Conservation (phyloP, 2,329 filamentous ascomycete species). For the Cylindrodendrum hubeiense region DNA sequence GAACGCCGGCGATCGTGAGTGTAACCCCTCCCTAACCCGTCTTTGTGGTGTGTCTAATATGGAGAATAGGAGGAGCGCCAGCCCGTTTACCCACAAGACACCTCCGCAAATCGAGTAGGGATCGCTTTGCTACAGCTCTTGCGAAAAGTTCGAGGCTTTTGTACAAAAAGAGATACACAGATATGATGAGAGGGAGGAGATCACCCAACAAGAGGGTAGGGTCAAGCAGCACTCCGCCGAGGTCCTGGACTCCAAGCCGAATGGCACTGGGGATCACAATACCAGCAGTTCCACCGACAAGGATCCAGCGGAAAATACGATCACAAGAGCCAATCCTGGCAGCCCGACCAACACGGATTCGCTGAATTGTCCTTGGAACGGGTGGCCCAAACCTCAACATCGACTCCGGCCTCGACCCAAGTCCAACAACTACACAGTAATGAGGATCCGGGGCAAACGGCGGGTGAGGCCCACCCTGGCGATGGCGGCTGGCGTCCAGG, state of each 20-base stretch:
- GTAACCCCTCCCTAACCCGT: too few relatives aligned
- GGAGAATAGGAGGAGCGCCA: constrained; percentile 51
- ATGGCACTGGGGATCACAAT: neutral
- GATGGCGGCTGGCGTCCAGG: neutral
- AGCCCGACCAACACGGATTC: neutral
- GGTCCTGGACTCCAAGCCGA: neutral
- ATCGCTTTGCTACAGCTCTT: constrained; percentile 49
- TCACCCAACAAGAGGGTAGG: neutral
- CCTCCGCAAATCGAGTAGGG: constrained; percentile 59
- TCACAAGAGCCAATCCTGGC: neutral
- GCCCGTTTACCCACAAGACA: constrained; percentile 54
- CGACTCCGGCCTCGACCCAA: constrained; percentile 15
- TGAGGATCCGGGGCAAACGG: constrained; percentile 36
- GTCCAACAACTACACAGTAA: constrained; percentile 16
- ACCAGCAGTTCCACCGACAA: constrained; percentile 18
- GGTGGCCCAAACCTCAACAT: neutral
- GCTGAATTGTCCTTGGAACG: constrained; percentile 10
- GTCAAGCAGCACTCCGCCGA: neutral
- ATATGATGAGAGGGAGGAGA: neutral
- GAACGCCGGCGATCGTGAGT: constrained; percentile 85
- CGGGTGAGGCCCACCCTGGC: neutral
- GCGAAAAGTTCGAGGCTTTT: constrained; percentile 44
- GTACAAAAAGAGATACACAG: constrained; percentile 28
- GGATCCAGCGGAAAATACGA: constrained; percentile 25
- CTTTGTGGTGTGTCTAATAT: constrained; percentile 30